Base-by-base conservation (phyloP, 192 early-diverging fungal species). In the Coemansia guatemalensis region DNA sequence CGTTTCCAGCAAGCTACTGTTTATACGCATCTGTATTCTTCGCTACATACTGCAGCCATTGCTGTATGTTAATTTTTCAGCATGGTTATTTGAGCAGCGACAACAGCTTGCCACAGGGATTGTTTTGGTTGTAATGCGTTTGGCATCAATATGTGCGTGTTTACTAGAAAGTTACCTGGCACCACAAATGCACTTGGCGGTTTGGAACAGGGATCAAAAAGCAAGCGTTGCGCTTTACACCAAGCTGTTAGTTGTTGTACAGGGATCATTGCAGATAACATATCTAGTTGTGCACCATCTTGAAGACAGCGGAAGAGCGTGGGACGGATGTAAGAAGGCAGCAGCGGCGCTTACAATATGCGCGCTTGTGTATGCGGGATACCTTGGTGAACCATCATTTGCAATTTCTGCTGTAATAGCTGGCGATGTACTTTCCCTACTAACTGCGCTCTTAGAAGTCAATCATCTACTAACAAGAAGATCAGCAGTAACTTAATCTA, bases 31-130 rank as follows among this genome's bases (percentile, higher is more conserved):
- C 3, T 53, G 44, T 27, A 11, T 59, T 1, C 60, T 67, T 24
- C 59, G 71, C 47, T 74, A 68, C 33, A 27, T 70, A 1, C 23
- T 79, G 24, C 71, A 71, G 8, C 70, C 76, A 8, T 3, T 50
- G 47, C 30, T 51, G 14, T 24, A 26, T 29, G 18, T 1, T 24
- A 25, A 39, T n/a, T 14, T 18, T 11, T 27, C 56, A 9, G 11
- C 5, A 1, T 27, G 0, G 30, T 14, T 32, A 5, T 75, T 65
- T 60, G 57, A 49, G 18, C 53, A 24, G 11, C 23, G 12, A n/a
- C 58, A 56, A 17, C 25, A 26, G 33, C 7, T 69, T 5, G 73
- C 62, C 0, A 20, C 30, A 12, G 53, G 26, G 21, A 8, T 58
- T 8, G 48, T 39, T 54, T 12, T 35, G 14, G 23, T 50, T 8